These are phyloP conservation scores for Beauveria caledonica DNA, from an alignment of 2,329 filamentous ascomycete species.

Conservation along the genomic window DNA sequence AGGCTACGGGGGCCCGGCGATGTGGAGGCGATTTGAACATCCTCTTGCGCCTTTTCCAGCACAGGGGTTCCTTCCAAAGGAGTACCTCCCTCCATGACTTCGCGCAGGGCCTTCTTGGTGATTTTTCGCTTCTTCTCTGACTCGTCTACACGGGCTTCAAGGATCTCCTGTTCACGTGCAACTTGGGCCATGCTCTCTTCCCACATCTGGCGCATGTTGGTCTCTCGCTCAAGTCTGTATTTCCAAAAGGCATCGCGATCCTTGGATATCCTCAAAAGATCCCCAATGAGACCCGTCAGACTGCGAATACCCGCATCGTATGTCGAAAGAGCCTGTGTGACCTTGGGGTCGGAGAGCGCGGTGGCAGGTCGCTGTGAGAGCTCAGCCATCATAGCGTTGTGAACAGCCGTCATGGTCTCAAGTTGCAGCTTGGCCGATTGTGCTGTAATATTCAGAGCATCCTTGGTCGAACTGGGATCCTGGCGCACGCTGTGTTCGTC, in stretches of 20 bases:
- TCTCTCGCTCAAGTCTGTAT: slow-evolving; percentile 83
- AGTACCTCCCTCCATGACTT: slow-evolving; percentile 59
- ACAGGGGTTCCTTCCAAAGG: slow-evolving; percentile 25
- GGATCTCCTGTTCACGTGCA: slow-evolving; percentile 85
- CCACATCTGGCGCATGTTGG: slow-evolving; percentile 90
- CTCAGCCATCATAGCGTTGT: slow-evolving; percentile 69
- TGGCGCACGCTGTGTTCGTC: slow-evolving; percentile 72
- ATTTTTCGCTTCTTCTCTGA: slow-evolving; percentile 83
- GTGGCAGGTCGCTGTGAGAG: slow-evolving; percentile 56
- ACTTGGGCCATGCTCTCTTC: slow-evolving; percentile 98
- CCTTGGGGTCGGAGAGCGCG: slow-evolving; percentile 66
- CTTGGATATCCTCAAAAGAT: slow-evolving; percentile 83
- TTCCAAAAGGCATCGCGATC: slow-evolving; percentile 97
- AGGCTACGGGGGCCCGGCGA: slow-evolving; percentile 21
- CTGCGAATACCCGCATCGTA: slow-evolving; percentile 89
- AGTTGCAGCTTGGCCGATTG: slow-evolving; percentile 91
- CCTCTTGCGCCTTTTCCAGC: slow-evolving; percentile 24
- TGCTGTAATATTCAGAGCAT: slow-evolving; percentile 94
- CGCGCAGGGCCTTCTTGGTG: slow-evolving; percentile 81
- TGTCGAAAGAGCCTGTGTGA: slow-evolving; percentile 69
- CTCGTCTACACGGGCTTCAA: slow-evolving; percentile 81
- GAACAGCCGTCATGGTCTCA: slow-evolving; percentile 80
- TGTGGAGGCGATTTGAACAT: slow-evolving; percentile 19
- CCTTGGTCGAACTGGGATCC: slow-evolving; percentile 66
- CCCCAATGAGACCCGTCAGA: slow-evolving; percentile 73